Evolutionary conservation across 345 rosid genomes (phyloP).

Genomic region (Alliaria petiolata): DNA sequence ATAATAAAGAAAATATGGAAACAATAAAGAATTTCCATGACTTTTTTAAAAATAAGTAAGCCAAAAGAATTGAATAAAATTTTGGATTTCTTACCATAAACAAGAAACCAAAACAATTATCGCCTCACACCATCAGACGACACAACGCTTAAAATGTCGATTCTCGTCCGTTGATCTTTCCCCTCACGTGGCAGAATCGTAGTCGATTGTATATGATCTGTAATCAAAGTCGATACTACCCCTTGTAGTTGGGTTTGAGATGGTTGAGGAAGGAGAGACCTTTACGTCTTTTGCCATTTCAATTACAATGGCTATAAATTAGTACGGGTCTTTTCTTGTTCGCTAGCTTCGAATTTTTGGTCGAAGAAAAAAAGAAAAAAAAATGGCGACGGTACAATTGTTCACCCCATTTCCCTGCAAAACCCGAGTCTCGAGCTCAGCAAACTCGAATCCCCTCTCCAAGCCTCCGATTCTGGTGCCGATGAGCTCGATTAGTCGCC

Average conservation of each 20-base stretch:
- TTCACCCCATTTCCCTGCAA: constrained; percentile 43
- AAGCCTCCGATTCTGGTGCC: constrained; percentile 19
- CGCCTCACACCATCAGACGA: constrained; percentile 8
- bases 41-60: not conserved
- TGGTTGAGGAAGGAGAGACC: not conserved
- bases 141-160: not conserved
- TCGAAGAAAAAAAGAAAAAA: not conserved
- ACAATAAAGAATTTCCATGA: not conserved
- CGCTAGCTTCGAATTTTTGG: not conserved
- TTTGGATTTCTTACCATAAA: not conserved
- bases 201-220: not conserved
- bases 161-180: not conserved
- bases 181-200: constrained; percentile 9
- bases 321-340: not conserved
- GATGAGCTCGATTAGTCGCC: constrained; percentile 2
- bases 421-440: constrained; percentile 10
- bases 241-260: not conserved
- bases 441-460: not conserved
- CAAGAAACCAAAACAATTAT: not conserved
- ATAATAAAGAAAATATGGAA: not conserved
- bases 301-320: not conserved
- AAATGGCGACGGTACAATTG: constrained; percentile 51
- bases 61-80: not conserved
- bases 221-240: not conserved
- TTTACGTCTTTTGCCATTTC: not conserved